Conservation (phyloP, 345 rosid species). For the Dipteronia sinensis region DNA sequence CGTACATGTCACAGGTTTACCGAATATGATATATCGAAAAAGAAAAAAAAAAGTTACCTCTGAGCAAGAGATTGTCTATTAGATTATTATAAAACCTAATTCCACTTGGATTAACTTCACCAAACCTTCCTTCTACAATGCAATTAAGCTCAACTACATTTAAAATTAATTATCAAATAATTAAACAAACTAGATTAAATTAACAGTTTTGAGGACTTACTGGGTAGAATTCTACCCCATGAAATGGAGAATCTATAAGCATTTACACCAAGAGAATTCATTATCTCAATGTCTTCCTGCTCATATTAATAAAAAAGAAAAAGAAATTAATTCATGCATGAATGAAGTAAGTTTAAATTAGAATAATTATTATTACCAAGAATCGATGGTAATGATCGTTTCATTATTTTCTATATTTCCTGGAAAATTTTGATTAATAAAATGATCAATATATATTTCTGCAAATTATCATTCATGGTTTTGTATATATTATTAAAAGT, state of each 20-base stretch:
- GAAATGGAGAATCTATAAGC: slow-evolving; percentile 50
- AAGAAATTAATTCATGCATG: background rate
- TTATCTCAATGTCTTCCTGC: slow-evolving; percentile 43
- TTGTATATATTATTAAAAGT: background rate
- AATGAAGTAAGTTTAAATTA: background rate
- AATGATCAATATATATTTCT: too few relatives aligned
- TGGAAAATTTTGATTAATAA: background rate
- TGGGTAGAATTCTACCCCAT: slow-evolving; percentile 45
- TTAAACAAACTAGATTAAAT: too few relatives aligned
- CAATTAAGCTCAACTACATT: slow-evolving; percentile 8
- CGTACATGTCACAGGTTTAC: too few relatives aligned
- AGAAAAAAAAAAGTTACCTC: slow-evolving; percentile 22
- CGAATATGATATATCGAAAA: too few relatives aligned
- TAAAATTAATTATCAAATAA: background rate
- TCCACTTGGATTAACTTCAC: slow-evolving; percentile 39
- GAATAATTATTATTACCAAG: slow-evolving; percentile 16
- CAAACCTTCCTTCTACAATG: slow-evolving; percentile 40
- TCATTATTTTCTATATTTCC: slow-evolving; percentile 19
- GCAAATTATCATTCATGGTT: too few relatives aligned
- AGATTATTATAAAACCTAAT: slow-evolving; percentile 41
- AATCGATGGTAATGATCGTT: slow-evolving; percentile 38
- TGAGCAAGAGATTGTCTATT: slow-evolving; percentile 36
- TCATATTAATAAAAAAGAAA: background rate
- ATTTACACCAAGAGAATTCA: slow-evolving; percentile 40
- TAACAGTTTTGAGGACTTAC: slow-evolving; percentile 8